Evolutionary conservation across 2,329 filamentous ascomycete species (phyloP).

Genomic region (Aspergillus sclerotialis): DNA sequence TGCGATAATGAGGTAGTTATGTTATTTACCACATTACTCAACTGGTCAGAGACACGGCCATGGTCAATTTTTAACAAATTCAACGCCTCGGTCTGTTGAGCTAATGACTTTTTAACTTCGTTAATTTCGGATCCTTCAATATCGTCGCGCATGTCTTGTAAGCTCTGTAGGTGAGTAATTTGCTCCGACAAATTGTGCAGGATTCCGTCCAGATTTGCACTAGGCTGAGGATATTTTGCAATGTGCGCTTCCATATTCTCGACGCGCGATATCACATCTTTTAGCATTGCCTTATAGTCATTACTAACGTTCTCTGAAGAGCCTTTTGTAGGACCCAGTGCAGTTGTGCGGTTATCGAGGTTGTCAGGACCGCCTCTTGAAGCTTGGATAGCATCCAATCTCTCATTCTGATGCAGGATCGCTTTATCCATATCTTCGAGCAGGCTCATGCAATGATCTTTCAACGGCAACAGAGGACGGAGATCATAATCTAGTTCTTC

Average conservation of each 20-base stretch:
- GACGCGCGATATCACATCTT: neutral
- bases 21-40: conserved; percentile 1
- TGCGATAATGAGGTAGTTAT: neutral
- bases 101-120: conserved; percentile 7
- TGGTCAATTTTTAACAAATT: conserved; percentile 1
- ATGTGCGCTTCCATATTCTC: conserved; percentile 3
- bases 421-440: too few species aligned
- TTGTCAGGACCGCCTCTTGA: too few species aligned
- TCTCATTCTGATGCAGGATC: neutral
- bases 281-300: neutral
- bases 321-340: neutral
- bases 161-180: conserved; percentile 6
- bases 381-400: neutral
- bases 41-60: neutral
- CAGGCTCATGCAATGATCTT: too few species aligned
- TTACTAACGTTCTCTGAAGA: neutral
- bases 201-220: too few species aligned
- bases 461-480: too few species aligned
- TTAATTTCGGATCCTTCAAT: conserved; percentile 13
- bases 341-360: neutral
- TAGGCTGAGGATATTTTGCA: too few species aligned
- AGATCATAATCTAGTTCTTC: too few species aligned
- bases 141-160: conserved; percentile 16
- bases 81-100: conserved; percentile 4
- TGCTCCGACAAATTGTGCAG: conserved; percentile 3